Conservation (phyloP, 805 yeast genomes). For the Myxozyma nipponensis region DNA sequence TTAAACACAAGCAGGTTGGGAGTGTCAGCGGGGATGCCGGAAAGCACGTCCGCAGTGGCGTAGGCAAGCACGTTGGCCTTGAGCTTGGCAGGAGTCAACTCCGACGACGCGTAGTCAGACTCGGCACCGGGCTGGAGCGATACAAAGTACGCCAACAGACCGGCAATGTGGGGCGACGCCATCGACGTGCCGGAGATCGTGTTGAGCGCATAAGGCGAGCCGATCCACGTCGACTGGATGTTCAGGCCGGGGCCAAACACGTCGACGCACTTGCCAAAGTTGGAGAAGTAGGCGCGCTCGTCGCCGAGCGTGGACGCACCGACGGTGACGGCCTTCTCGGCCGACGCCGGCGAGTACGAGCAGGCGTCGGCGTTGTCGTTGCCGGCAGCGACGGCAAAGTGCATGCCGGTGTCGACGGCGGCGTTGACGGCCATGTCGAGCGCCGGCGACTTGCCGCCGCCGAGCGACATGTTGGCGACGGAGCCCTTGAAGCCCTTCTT, state of each 20-base stretch:
- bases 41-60: constrained; percentile 48
- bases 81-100: constrained; percentile 43
- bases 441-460: constrained; percentile 55
- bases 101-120: constrained; percentile 47
- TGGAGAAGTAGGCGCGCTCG: constrained; percentile 90
- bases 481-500: constrained; percentile 54
- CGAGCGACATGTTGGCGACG: constrained; percentile 59
- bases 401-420: constrained; percentile 53
- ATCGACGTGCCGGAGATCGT: constrained; percentile 59
- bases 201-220: constrained; percentile 49
- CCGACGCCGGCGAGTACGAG: constrained; percentile 57
- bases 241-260: constrained; percentile 90
- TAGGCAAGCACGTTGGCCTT: constrained; percentile 44
- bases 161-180: constrained; percentile 61
- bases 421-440: constrained; percentile 58
- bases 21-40: constrained; percentile 47
- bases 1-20: constrained; percentile 59
- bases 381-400: constrained; percentile 63
- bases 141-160: constrained; percentile 53
- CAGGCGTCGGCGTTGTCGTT: constrained; percentile 60
- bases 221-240: constrained; percentile 53
- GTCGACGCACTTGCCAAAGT: constrained; percentile 93
- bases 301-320: constrained; percentile 92
- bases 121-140: constrained; percentile 52
- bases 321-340: constrained; percentile 74